Percentiles rank a stretch among this genome's conserved stretches.
Evolutionary conservation across 2,329 filamentous ascomycete genomes (phyloP).

Genomic region (Ascocoryne sarcoides): DNA sequence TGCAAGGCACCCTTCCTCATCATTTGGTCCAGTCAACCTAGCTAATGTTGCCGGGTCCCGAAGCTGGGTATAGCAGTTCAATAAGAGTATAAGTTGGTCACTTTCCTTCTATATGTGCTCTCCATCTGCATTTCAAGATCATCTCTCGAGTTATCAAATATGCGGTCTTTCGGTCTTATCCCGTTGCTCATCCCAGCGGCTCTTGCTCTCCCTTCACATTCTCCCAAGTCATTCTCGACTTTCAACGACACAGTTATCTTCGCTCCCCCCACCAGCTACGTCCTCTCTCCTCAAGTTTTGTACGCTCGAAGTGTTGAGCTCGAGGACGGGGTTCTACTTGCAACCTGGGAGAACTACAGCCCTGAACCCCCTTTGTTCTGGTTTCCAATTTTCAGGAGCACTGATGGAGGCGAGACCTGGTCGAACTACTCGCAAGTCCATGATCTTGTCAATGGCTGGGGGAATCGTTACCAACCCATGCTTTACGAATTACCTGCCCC

Average conservation of each 20-base stretch:
- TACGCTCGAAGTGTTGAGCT: constrained; percentile 31
- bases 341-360: constrained; percentile 49
- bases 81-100: background rate
- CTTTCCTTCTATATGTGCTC: background rate
- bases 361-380: constrained; percentile 41
- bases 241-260: background rate
- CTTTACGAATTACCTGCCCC: constrained; percentile 52
- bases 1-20: too few species aligned
- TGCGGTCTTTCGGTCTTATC: background rate
- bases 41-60: too few species aligned
- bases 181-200: background rate
- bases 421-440: constrained; percentile 51
- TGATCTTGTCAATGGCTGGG: constrained; percentile 56
- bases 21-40: too few species aligned
- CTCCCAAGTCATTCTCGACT: background rate
- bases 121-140: background rate
- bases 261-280: background rate
- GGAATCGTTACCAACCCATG: constrained; percentile 60
- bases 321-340: constrained; percentile 35
- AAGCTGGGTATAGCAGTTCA: too few species aligned
- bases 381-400: constrained; percentile 46
- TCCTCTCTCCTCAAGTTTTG: background rate
- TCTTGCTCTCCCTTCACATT: background rate
- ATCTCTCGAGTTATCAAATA: background rate
- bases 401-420: constrained; percentile 52